phyloP scores from a whole-genome alignment of 179 eudicot genomes.

The Heliamphora pulchella region DNA sequence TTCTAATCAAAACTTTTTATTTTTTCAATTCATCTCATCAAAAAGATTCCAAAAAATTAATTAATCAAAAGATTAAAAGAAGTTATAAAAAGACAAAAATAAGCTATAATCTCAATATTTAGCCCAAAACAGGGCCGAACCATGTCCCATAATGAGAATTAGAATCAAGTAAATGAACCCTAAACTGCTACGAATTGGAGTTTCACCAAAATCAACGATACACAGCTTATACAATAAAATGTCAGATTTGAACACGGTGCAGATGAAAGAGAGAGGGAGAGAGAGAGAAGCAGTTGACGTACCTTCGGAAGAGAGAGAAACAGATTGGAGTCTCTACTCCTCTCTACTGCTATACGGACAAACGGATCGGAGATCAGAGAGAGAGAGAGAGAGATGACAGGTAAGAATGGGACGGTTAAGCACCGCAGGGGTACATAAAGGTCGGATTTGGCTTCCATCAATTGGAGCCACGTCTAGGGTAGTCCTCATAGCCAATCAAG shows the following conservation, averaged over 20 bases:
- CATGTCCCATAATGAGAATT: too few relatives aligned
- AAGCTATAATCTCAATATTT: too few relatives aligned
- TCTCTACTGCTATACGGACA: not conserved
- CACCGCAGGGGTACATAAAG: not conserved
- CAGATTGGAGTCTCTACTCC: not conserved
- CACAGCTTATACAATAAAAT: not conserved
- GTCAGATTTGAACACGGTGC: not conserved
- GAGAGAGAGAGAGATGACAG: not conserved
- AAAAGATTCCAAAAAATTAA: too few relatives aligned
- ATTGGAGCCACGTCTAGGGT: slow-evolving; percentile 6
- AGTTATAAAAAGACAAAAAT: too few relatives aligned
- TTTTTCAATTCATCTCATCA: too few relatives aligned
- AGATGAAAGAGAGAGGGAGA: not conserved
- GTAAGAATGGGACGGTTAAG: not conserved
- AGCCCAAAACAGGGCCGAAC: too few relatives aligned
- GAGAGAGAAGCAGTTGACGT: not conserved
- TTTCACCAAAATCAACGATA: not conserved
- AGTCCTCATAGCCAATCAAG: not conserved
- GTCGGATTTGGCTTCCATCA: not conserved
- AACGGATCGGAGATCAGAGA: too few relatives aligned
- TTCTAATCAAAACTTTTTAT: too few relatives aligned
- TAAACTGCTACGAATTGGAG: not conserved
- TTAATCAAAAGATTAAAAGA: too few relatives aligned
- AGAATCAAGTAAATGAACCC: not conserved
- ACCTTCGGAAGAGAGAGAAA: not conserved